phyloP scores from a whole-genome alignment of 2,329 filamentous ascomycete genomes.

The Chalaropsis thielavioides region DNA sequence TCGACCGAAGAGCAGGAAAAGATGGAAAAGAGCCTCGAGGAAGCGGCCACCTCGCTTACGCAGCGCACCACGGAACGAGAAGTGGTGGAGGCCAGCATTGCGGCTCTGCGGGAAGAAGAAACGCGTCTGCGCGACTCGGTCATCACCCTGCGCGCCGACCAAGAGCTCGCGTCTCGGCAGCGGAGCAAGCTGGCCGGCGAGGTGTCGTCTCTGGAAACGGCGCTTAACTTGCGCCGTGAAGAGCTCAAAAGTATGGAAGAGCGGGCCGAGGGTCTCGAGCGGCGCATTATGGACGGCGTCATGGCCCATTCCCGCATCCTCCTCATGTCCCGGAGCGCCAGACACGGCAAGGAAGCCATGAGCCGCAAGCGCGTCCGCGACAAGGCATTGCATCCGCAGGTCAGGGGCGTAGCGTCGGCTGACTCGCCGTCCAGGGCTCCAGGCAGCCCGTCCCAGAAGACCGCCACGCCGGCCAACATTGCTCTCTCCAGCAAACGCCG shows the following conservation, averaged over 20 bases:
- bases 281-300: conserved; percentile 83
- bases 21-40: conserved; percentile 64
- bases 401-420: conserved; percentile 17
- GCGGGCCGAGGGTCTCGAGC: conserved; percentile 76
- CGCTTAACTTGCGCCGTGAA: conserved; percentile 73
- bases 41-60: conserved; percentile 68
- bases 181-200: conserved; percentile 72
- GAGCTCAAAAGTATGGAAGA: conserved; percentile 84
- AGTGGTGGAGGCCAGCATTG: conserved; percentile 42
- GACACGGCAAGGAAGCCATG: conserved; percentile 39
- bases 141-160: conserved; percentile 47
- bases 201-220: conserved; percentile 80
- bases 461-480: conserved; percentile 33
- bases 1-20: conserved; percentile 66
- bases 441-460: not conserved
- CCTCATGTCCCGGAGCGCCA: conserved; percentile 55
- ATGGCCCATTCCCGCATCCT: conserved; percentile 90
- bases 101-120: conserved; percentile 37
- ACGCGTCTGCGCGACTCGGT: conserved; percentile 40
- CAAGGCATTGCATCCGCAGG: conserved; percentile 18
- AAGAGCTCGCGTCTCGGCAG: conserved; percentile 61
- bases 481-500: conserved; percentile 40
- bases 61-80: conserved; percentile 54
- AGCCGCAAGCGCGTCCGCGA: conserved; percentile 40
- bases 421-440: conserved; percentile 19